Conservation (phyloP, 2,329 filamentous ascomycete species). For the Pseudogymnoascus sp. region DNA sequence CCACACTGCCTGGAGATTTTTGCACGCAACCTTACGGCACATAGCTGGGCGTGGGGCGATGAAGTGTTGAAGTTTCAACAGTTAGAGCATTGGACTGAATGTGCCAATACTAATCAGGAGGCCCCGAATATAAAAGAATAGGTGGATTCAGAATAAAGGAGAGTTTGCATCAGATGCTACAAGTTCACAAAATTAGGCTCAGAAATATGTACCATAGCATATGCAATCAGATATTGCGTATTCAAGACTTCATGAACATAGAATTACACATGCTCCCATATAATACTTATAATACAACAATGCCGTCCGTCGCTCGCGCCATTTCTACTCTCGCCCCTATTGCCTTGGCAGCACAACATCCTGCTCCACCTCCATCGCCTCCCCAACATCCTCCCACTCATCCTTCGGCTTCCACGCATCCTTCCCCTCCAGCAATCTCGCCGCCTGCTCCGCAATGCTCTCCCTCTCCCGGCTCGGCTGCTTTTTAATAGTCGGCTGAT, state of each 20-base stretch:
- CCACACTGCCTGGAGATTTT: constrained; percentile 67
- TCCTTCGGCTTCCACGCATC: constrained; percentile 46
- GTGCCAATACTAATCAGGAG: background rate
- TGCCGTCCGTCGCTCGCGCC: constrained; percentile 2
- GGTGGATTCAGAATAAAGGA: background rate
- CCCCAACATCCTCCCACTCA: constrained; percentile 34
- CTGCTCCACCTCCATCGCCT: constrained; percentile 25
- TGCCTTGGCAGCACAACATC: constrained; percentile 18
- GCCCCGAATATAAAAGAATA: background rate
- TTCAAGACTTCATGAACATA: constrained; percentile 6
- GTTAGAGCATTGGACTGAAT: constrained; percentile 41
- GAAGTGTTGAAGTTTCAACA: constrained; percentile 64
- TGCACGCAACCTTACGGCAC: constrained; percentile 62
- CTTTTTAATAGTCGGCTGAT: constrained; percentile 23
- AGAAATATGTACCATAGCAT: background rate
- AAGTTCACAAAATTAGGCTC: background rate
- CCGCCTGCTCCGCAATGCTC: constrained; percentile 50
- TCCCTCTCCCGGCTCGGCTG: constrained; percentile 31
- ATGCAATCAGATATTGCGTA: background rate
- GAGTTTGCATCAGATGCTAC: background rate
- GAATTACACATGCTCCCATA: constrained; percentile 5
- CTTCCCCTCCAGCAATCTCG: constrained; percentile 51
- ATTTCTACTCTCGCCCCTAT: constrained; percentile 8
- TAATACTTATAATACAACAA: constrained; percentile 8
- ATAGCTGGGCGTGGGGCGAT: constrained; percentile 75